Conservation (phyloP, 805 yeast genomes). For the Isabelozyma rhagii region DNA sequence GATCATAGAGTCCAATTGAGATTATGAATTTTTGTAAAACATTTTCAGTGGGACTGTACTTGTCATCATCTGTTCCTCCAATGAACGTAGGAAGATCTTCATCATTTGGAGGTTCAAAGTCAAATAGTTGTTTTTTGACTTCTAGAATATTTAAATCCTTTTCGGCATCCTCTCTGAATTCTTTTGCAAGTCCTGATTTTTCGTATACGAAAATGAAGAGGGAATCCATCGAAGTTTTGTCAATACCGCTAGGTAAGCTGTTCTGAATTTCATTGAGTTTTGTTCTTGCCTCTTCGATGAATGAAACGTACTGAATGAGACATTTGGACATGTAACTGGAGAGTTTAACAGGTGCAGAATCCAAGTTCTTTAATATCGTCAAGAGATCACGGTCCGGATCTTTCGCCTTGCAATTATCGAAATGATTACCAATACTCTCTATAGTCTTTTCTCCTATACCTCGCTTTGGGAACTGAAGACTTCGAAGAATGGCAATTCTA, state of each 20-base stretch:
- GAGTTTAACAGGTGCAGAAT: slow-evolving; percentile 5
- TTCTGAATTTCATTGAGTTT: slow-evolving; percentile 7
- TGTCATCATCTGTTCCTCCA: slow-evolving; percentile 10
- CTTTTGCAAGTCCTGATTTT: slow-evolving; percentile 25
- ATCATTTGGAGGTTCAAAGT: slow-evolving; percentile 23
- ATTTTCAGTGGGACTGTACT: slow-evolving; percentile 5
- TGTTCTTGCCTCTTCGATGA: slow-evolving; percentile 19
- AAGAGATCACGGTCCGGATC: background rate
- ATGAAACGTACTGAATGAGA: slow-evolving; percentile 22
- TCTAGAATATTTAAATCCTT: slow-evolving; percentile 36
- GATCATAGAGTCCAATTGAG: slow-evolving; percentile 34
- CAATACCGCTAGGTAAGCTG: background rate
- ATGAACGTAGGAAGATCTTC: slow-evolving; percentile 19
- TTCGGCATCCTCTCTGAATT: slow-evolving; percentile 25
- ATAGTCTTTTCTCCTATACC: slow-evolving; percentile 64
- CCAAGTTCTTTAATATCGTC: background rate
- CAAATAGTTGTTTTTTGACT: slow-evolving; percentile 32
- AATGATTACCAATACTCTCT: slow-evolving; percentile 18
- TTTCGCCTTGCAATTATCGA: background rate
- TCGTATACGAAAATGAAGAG: slow-evolving; percentile 23
- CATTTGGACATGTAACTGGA: slow-evolving; percentile 8
- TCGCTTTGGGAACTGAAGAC: slow-evolving; percentile 57
- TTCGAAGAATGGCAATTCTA: slow-evolving; percentile 53
- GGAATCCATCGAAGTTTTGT: background rate
- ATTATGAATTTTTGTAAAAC: slow-evolving; percentile 23